These are phyloP conservation scores for Fragilaria crotonensis DNA, from an alignment of 108 stramenopile species.

Conservation along the genomic window DNA sequence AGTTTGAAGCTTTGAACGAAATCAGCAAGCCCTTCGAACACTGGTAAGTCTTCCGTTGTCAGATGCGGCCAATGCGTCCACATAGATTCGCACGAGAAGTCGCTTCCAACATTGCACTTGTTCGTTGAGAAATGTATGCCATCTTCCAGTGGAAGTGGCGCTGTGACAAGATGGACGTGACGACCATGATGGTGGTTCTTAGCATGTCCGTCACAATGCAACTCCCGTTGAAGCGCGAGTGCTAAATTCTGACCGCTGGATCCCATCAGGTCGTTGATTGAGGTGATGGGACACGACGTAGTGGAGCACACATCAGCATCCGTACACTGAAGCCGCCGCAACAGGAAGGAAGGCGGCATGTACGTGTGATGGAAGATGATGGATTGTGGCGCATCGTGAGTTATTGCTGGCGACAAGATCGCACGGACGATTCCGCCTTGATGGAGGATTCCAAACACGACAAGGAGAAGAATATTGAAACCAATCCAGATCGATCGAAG, in stretches of 20 bases:
- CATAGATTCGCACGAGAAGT: background rate
- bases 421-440: slow-evolving; percentile 57
- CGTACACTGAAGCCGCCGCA: slow-evolving; percentile 10
- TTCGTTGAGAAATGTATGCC: background rate
- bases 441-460: slow-evolving; percentile 64
- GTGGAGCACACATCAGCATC: background rate
- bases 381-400: slow-evolving; percentile 6
- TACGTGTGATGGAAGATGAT: slow-evolving; percentile 64
- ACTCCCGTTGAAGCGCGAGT: background rate
- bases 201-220: background rate
- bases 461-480: slow-evolving; percentile 55
- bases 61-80: slow-evolving; percentile 29
- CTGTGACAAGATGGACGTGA: background rate
- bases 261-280: too few species aligned
- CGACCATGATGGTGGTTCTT: background rate
- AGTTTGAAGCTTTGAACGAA: slow-evolving; percentile 27
- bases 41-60: slow-evolving; percentile 64
- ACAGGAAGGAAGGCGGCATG: slow-evolving; percentile 74
- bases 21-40: slow-evolving; percentile 13
- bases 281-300: background rate
- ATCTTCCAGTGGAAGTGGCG: background rate
- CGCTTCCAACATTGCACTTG: background rate
- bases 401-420: slow-evolving; percentile 16
- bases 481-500: slow-evolving; percentile 25
- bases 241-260: background rate